These are phyloP conservation scores for Boletus tomentosulus DNA, from an alignment of 768 basidiomycete genomes.

Conservation along the genomic window DNA sequence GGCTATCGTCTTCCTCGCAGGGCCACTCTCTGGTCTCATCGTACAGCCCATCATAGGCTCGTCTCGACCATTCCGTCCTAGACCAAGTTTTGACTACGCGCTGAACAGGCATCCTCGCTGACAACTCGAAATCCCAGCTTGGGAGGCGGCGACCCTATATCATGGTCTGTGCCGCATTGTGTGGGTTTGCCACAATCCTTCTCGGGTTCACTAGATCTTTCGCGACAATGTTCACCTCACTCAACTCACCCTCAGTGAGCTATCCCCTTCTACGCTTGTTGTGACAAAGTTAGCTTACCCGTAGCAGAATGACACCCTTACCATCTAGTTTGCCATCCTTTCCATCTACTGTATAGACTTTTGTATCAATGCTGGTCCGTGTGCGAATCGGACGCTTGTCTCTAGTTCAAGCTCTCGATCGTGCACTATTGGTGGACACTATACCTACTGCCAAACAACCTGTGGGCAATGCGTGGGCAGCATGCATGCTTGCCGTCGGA, in stretches of 20 bases:
- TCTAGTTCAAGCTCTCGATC: constrained; percentile 83
- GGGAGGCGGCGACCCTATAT: constrained; percentile 89
- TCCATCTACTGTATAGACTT: constrained; percentile 70
- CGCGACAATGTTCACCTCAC: constrained; percentile 43
- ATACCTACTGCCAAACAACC: constrained; percentile 73
- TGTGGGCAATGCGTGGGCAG: constrained; percentile 91
- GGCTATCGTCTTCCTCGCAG: constrained; percentile 90
- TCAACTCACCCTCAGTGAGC: constrained; percentile 34
- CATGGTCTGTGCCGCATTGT: constrained; percentile 61
- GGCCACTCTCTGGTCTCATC: constrained; percentile 83
- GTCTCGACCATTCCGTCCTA: neutral
- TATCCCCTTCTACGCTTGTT: neutral
- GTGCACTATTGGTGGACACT: constrained; percentile 85
- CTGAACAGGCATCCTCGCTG: constrained; percentile 59
- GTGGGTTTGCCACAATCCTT: constrained; percentile 68
- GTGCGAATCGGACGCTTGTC: neutral
- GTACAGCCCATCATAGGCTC: constrained; percentile 87
- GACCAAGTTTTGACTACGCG: neutral
- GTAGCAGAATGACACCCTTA: constrained; percentile 56
- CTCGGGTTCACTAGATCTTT: constrained; percentile 78
- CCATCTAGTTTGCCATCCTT: constrained; percentile 72
- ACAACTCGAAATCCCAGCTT: constrained; percentile 77
- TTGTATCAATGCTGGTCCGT: constrained; percentile 50
- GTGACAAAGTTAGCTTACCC: neutral
- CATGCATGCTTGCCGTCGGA: constrained; percentile 85